These are phyloP conservation scores for Phytopythium helicoides DNA, from an alignment of 352 stramenopile genomes.

Conservation along the genomic window DNA sequence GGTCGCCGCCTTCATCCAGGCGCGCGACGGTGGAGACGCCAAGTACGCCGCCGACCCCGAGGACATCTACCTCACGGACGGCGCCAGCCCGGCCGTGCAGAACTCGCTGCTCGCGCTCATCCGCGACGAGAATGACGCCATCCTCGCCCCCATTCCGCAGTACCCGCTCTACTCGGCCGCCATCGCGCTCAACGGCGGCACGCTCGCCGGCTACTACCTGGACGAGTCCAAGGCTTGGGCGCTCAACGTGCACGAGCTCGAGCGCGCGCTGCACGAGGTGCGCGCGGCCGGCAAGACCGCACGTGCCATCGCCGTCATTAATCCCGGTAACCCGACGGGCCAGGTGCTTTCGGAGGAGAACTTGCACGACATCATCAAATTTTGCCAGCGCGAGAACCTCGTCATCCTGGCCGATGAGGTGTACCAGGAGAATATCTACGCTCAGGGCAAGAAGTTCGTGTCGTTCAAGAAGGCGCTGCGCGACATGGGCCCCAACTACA, in stretches of 20 bases:
- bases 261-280: constrained; percentile 88
- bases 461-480: constrained; percentile 95
- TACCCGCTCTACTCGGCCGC: constrained; percentile 99
- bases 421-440: constrained; percentile 99
- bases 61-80: constrained; percentile 97
- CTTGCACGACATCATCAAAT: constrained; percentile 95
- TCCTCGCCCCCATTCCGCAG: constrained; percentile 98
- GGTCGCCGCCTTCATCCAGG: constrained; percentile 87
- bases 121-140: constrained; percentile 75
- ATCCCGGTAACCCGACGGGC: constrained; percentile 98
- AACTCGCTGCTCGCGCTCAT: constrained; percentile 93
- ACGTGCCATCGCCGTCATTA: constrained; percentile 98
- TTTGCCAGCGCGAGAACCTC: constrained; percentile 94
- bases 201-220: constrained; percentile 97
- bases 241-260: constrained; percentile 87
- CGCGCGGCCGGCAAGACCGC: constrained; percentile 89
- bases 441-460: constrained; percentile 89
- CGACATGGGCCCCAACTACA: constrained; percentile 79
- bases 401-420: constrained; percentile 98
- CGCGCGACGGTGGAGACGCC: constrained; percentile 63
- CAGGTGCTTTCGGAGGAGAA: constrained; percentile 86
- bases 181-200: constrained; percentile 94
- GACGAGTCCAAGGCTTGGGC: constrained; percentile 95
- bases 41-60: constrained; percentile 87
- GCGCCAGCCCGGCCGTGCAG: constrained; percentile 94